Evolutionary conservation across 2,329 filamentous ascomycete genomes (phyloP).

Genomic region (Aspergillus sojae): DNA sequence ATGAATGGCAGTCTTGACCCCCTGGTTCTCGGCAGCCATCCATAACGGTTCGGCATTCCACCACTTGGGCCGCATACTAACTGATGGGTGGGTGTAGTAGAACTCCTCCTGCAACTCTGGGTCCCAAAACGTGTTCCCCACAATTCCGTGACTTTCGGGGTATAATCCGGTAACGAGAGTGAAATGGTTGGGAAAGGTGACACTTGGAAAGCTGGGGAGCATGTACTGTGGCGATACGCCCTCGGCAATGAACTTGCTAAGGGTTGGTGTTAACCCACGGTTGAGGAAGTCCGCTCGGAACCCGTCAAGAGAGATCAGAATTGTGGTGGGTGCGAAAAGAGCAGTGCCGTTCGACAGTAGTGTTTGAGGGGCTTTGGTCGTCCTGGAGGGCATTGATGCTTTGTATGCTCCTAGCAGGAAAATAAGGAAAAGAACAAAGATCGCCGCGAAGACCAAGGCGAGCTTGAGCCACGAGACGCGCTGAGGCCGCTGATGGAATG

Average conservation of each 20-base stretch:
- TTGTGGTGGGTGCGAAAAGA: slow-evolving; percentile 85
- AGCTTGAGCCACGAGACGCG: slow-evolving; percentile 36
- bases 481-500: slow-evolving; percentile 18
- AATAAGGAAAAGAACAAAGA: slow-evolving; percentile 57
- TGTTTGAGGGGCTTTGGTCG: slow-evolving; percentile 24
- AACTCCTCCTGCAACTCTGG: slow-evolving; percentile 76
- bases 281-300: slow-evolving; percentile 93
- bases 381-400: slow-evolving; percentile 48
- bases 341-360: slow-evolving; percentile 78
- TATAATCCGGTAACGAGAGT: slow-evolving; percentile 90
- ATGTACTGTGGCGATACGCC: slow-evolving; percentile 92
- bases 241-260: slow-evolving; percentile 75
- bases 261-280: slow-evolving; percentile 77
- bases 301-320: slow-evolving; percentile 91
- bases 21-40: slow-evolving; percentile 85
- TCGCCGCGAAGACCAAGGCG: slow-evolving; percentile 46
- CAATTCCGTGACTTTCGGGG: slow-evolving; percentile 88
- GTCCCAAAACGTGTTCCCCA: slow-evolving; percentile 96
- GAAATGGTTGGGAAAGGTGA: slow-evolving; percentile 97
- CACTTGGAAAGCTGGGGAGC: slow-evolving; percentile 90
- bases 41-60: slow-evolving; percentile 94
- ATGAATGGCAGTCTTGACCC: slow-evolving; percentile 79
- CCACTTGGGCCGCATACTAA: slow-evolving; percentile 84
- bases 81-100: slow-evolving; percentile 76
- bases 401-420: slow-evolving; percentile 60